Percentiles rank a stretch among this genome's conserved stretches.
Evolutionary conservation across 1,284 basidiomycete genomes (phyloP).

Genomic region (Coniophora puteana): DNA sequence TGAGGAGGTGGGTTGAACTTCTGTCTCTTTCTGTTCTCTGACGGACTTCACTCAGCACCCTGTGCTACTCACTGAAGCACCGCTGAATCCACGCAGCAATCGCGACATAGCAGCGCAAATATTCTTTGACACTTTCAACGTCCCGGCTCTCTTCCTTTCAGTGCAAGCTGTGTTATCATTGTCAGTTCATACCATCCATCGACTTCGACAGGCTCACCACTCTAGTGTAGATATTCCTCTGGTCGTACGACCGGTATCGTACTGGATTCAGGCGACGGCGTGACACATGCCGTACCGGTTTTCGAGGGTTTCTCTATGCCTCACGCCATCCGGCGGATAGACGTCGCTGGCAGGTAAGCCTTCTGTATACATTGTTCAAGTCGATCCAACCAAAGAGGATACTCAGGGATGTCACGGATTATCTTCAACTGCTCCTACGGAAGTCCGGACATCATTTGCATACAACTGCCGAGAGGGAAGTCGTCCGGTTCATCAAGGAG

Average conservation of each 20-base stretch:
- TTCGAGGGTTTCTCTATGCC: constrained; percentile 99
- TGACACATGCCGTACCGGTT: constrained; percentile 98
- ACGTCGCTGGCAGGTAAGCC: constrained; percentile 87
- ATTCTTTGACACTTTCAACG: constrained; percentile 99
- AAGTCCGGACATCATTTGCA: constrained; percentile 95
- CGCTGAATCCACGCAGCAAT: constrained; percentile 91
- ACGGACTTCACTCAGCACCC: constrained; percentile 69
- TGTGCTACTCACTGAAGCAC: constrained; percentile 92
- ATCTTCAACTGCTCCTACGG: constrained; percentile 90
- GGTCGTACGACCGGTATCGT: constrained; percentile 99
- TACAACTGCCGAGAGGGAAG: constrained; percentile 96
- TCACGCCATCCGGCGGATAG: constrained; percentile 93
- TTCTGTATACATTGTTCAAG: constrained; percentile 7
- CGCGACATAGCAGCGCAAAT: constrained; percentile 95
- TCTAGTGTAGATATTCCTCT: constrained; percentile 81
- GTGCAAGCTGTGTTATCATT: constrained; percentile 97
- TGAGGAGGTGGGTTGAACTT: constrained; percentile 88
- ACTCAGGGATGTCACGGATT: constrained; percentile 90
- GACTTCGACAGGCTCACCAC: constrained; percentile 11
- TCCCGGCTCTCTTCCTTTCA: constrained; percentile 95
- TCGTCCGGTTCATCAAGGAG: constrained; percentile 97
- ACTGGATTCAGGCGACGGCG: constrained; percentile 97
- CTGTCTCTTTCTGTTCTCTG: constrained; percentile 12
- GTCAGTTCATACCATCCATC: constrained; percentile 43
- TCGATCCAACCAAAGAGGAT: no score